Evolutionary conservation across 352 stramenopile genomes (phyloP).

Genomic region (Thalassiosira ordinaria): DNA sequence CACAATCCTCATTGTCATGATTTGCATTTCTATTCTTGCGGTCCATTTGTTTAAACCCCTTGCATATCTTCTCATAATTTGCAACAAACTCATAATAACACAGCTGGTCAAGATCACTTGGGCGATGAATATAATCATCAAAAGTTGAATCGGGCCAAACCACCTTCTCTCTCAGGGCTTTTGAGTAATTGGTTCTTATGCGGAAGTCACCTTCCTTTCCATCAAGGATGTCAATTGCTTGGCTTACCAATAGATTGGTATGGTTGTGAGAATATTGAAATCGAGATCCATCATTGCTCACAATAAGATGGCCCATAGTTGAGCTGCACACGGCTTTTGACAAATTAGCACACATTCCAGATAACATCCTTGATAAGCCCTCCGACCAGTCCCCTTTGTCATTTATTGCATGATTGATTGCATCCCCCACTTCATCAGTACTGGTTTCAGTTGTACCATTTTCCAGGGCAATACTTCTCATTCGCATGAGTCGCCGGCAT

Average conservation of each 20-base stretch:
- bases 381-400: not conserved
- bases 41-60: constrained; percentile 25
- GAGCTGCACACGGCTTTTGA: constrained; percentile 38
- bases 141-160: constrained; percentile 32
- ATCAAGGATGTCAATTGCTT: constrained; percentile 11
- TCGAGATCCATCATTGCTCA: constrained; percentile 18
- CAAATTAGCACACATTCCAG: constrained; percentile 37
- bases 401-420: not conserved
- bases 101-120: constrained; percentile 12
- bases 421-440: not conserved
- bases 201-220: constrained; percentile 4
- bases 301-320: constrained; percentile 42
- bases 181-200: not conserved
- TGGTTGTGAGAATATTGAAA: constrained; percentile 59
- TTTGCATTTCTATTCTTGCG: constrained; percentile 17
- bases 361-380: constrained; percentile 39
- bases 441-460: constrained; percentile 2
- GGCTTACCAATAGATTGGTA: constrained; percentile 34
- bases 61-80: constrained; percentile 31
- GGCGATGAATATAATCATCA: constrained; percentile 40
- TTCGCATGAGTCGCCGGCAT: not conserved
- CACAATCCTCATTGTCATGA: constrained; percentile 1
- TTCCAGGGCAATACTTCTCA: constrained; percentile 4
- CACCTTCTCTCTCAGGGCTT: not conserved
- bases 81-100: constrained; percentile 31